A percentile compares a stretch with the other conserved stretches of the same genome.
These are phyloP conservation scores for Trametes cubensis DNA, from an alignment of 768 basidiomycete species.

Conservation along the genomic window DNA sequence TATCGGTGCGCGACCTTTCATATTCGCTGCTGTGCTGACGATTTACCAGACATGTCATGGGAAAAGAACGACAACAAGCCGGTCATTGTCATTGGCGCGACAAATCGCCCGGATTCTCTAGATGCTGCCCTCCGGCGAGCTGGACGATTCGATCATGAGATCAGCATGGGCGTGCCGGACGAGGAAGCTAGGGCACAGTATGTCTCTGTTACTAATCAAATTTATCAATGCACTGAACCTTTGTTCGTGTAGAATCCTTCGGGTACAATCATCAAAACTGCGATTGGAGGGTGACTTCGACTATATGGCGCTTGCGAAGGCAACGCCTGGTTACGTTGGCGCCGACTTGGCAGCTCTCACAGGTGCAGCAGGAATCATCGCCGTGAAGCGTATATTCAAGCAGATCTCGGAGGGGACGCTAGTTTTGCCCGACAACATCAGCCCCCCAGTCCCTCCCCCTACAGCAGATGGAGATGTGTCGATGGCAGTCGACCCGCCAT, in stretches of 20 bases:
- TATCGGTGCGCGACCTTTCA: neutral
- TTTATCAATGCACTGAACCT: neutral
- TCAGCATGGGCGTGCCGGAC: slow-evolving; percentile 96
- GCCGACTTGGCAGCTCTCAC: slow-evolving; percentile 91
- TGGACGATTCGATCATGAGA: slow-evolving; percentile 96
- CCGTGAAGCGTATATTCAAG: slow-evolving; percentile 95
- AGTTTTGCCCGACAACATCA: slow-evolving; percentile 49
- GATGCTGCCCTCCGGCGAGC: slow-evolving; percentile 93
- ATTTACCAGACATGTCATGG: slow-evolving; percentile 81
- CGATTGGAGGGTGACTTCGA: slow-evolving; percentile 88
- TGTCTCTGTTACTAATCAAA: slow-evolving; percentile 31
- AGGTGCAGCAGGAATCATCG: slow-evolving; percentile 92
- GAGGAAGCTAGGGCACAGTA: slow-evolving; percentile 89
- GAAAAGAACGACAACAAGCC: slow-evolving; percentile 92
- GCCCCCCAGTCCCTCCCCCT: neutral
- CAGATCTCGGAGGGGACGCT: slow-evolving; percentile 62
- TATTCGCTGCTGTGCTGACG: neutral
- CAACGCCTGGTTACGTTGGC: slow-evolving; percentile 96
- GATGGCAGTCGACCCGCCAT: slow-evolving; percentile 43
- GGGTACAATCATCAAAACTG: slow-evolving; percentile 81
- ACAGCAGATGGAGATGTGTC: slow-evolving; percentile 31
- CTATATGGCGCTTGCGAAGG: slow-evolving; percentile 81
- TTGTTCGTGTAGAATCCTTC: slow-evolving; percentile 66
- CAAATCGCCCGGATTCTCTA: slow-evolving; percentile 92
- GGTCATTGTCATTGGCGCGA: slow-evolving; percentile 93